These are phyloP conservation scores for Nicotiana knightiana DNA, from an alignment of 257 asterid species.

Conservation along the genomic window DNA sequence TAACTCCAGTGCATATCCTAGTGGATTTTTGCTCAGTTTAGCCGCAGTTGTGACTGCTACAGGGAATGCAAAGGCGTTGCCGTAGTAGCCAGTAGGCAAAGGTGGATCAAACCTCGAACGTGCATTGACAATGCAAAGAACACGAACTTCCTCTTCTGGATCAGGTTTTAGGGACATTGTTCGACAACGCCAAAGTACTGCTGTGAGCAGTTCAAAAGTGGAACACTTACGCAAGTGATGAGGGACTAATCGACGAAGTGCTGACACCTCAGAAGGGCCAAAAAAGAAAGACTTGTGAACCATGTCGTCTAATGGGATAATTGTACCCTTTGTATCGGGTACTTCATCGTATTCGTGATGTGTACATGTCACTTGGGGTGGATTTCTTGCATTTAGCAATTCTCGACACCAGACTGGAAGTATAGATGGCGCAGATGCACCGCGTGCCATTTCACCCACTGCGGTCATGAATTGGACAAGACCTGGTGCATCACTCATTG, in stretches of 20 bases:
- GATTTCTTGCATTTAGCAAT: slow-evolving; percentile 41
- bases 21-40: slow-evolving; percentile 16
- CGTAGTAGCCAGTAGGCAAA: slow-evolving; percentile 29
- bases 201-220: slow-evolving; percentile 30
- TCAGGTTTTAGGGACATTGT: slow-evolving; percentile 23
- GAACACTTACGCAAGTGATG: slow-evolving; percentile 27
- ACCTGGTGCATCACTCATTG: slow-evolving; percentile 59
- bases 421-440: slow-evolving; percentile 32
- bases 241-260: slow-evolving; percentile 39
- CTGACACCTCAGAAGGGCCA: slow-evolving; percentile 34
- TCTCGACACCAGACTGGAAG: slow-evolving; percentile 58
- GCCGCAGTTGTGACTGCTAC: slow-evolving; percentile 28
- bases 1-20: slow-evolving; percentile 26
- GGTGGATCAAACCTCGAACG: slow-evolving; percentile 18
- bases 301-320: slow-evolving; percentile 38
- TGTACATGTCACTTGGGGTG: slow-evolving; percentile 27
- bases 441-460: slow-evolving; percentile 57
- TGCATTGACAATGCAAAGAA: slow-evolving; percentile 18
- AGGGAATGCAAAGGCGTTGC: slow-evolving; percentile 30
- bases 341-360: slow-evolving; percentile 55
- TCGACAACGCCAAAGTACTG: slow-evolving; percentile 30
- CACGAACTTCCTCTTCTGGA: slow-evolving; percentile 27
- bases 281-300: slow-evolving; percentile 50
- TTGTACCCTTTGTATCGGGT: slow-evolving; percentile 36
- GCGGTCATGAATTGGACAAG: slow-evolving; percentile 57